Percentiles rank a stretch among this genome's conserved stretches.
Evolutionary conservation across 1,139 yeast genomes (phyloP).

Genomic region (Suhomyces choctaworum): DNA sequence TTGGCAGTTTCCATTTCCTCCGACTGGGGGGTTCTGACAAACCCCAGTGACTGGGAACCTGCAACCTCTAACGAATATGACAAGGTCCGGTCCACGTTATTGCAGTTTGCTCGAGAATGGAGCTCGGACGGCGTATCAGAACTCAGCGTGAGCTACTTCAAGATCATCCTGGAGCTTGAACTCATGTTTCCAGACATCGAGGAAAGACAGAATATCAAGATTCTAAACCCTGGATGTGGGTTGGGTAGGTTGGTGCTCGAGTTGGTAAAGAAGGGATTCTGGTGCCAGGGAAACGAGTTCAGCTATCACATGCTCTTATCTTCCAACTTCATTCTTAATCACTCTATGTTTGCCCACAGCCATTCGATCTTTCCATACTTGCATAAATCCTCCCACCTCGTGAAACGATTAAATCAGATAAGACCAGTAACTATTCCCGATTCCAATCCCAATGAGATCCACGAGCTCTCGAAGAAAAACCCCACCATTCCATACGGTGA

Average conservation of each 20-base stretch:
- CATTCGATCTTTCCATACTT: constrained; percentile 55
- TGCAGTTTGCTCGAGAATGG: constrained; percentile 80
- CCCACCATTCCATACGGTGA: constrained; percentile 50
- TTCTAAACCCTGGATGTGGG: constrained; percentile 84
- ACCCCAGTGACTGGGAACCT: constrained; percentile 47
- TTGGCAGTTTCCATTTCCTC: constrained; percentile 50
- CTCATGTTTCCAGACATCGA: constrained; percentile 41
- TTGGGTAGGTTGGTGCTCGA: constrained; percentile 78
- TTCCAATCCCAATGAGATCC: constrained; percentile 41
- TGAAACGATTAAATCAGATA: constrained; percentile 45
- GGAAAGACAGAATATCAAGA: constrained; percentile 40
- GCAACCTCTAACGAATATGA: constrained; percentile 52
- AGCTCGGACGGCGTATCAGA: constrained; percentile 59
- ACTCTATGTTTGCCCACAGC: constrained; percentile 39
- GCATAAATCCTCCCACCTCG: constrained; percentile 51
- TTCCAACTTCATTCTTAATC: constrained; percentile 65
- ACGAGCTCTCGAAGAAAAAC: constrained; percentile 27
- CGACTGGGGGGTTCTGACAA: constrained; percentile 54
- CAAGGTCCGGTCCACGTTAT: constrained; percentile 60
- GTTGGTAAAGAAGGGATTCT: constrained; percentile 63
- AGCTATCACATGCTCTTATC: constrained; percentile 78
- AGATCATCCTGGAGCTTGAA: constrained; percentile 48
- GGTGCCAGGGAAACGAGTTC: constrained; percentile 83
- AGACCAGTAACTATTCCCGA: constrained; percentile 58
- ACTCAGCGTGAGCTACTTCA: constrained; percentile 46